A percentile compares a stretch with the other conserved stretches of the same genome.
Conservation (phyloP, 768 basidiomycete genomes). For the Leccinum subgranulosum region DNA sequence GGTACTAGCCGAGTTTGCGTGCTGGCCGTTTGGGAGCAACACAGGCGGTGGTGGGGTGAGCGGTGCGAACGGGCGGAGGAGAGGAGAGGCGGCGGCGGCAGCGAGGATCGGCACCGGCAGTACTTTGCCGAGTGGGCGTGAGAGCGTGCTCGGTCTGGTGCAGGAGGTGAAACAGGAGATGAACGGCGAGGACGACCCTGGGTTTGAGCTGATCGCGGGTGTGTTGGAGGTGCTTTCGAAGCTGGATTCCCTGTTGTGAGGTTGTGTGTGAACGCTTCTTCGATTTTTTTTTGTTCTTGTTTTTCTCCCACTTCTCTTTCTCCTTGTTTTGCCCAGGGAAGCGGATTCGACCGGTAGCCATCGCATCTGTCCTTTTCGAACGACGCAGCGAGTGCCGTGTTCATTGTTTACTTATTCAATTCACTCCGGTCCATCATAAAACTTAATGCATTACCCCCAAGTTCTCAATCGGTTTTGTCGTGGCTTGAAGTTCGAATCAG, state of each 20-base stretch:
- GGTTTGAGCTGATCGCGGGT: slow-evolving; percentile 88
- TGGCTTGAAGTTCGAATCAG: not conserved
- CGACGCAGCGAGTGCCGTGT: not conserved
- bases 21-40: slow-evolving; percentile 78
- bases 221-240: slow-evolving; percentile 92
- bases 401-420: not conserved
- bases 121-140: slow-evolving; percentile 49
- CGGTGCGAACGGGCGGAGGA: slow-evolving; percentile 36
- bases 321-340: not conserved
- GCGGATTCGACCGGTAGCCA: not conserved
- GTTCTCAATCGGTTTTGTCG: not conserved
- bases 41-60: slow-evolving; percentile 14
- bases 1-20: slow-evolving; percentile 84
- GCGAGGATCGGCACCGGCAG: slow-evolving; percentile 56
- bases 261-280: slow-evolving; percentile 4
- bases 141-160: slow-evolving; percentile 71
- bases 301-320: not conserved
- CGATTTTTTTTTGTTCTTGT: not conserved
- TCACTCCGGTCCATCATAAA: not conserved
- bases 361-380: not conserved
- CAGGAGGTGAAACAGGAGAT: slow-evolving; percentile 73
- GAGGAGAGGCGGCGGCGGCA: slow-evolving; percentile 28
- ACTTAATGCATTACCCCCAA: not conserved
- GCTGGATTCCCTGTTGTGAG: slow-evolving; percentile 63
- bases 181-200: slow-evolving; percentile 71